Base-by-base conservation (phyloP, 768 basidiomycete genomes). In the Phaffia australis region DNA sequence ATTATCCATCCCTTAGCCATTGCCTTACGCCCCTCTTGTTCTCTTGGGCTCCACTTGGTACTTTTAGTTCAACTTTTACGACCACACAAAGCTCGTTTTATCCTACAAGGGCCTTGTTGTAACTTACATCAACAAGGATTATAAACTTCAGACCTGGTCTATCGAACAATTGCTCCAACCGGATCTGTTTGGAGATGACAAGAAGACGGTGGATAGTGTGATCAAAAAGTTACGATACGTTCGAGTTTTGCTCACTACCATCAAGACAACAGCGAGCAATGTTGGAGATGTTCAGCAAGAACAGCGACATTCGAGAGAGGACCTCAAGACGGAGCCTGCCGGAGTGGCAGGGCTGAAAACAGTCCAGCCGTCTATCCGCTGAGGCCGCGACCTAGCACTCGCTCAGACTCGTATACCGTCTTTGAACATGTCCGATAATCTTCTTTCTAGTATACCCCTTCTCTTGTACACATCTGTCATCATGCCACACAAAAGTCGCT, bases 51-150 rank as follows among this genome's bases (percentile, higher is more conserved):
- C 15, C 0, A 15, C 21, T 11, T 47, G 50, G 23, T 56, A 2
- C 30, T 27, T 49, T 11, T 74, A 98, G 94, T 97, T 97, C 82
- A 99, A 98, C 80, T 98, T 97, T 76, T 89, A 89, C 76, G 95
- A 98, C 78, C 95, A 99, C 79, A 87, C 88, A 51, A 98, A 99
- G 76, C 79, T 98, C 68, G 85, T 99, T 66, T 80, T 99, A 60
- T 89, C 90, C 21, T 83, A 85, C 0, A 80, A 85, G 30, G 93
- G 89, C 2, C 80, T 86, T 16, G 76, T 85, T 18, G 81, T 98
- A 58, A 89, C 91, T 3, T 85, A 93, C 76, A 93, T 97, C 72
- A 89, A 92, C 81, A 90, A 89, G 80, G 82, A 85, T 71, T 88
- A 90, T 79, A 81, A 81, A 64, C 77, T 92, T 75, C 84, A 85